These are phyloP conservation scores for Aspergillus coremiiformis DNA, from an alignment of 495 filamentous ascomycete genomes.

Conservation along the genomic window DNA sequence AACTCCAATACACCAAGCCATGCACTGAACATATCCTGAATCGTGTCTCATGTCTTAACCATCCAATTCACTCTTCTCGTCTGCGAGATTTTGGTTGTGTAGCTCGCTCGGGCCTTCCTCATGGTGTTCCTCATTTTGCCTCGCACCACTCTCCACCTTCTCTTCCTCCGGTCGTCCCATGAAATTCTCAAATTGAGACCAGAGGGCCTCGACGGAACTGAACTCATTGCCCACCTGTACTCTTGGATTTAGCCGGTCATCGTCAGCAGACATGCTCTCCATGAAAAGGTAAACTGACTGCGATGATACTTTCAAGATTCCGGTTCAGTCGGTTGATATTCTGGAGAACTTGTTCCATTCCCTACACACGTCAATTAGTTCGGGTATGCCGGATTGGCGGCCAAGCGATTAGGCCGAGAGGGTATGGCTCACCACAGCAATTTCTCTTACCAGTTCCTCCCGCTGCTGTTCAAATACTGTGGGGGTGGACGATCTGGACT, in stretches of 20 bases:
- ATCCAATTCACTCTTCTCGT: neutral
- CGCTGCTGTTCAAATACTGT: slow-evolving; percentile 73
- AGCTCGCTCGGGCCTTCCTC: slow-evolving; percentile 18
- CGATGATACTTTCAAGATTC: slow-evolving; percentile 83
- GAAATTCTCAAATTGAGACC: slow-evolving; percentile 94
- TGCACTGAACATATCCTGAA: neutral
- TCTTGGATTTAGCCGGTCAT: neutral
- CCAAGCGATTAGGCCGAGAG: neutral
- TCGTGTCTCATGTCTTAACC: neutral
- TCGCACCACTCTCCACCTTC: slow-evolving; percentile 25
- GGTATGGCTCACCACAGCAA: slow-evolving; percentile 56
- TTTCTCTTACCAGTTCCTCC: slow-evolving; percentile 66
- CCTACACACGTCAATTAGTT: slow-evolving; percentile 36
- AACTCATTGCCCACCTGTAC: slow-evolving; percentile 89
- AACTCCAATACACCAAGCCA: neutral
- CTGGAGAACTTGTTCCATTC: slow-evolving; percentile 87
- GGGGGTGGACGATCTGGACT: slow-evolving; percentile 20
- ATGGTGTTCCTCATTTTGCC: slow-evolving; percentile 11
- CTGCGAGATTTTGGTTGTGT: slow-evolving; percentile 2
- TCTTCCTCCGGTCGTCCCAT: slow-evolving; percentile 70
- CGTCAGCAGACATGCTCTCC: neutral
- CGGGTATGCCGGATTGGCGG: no score
- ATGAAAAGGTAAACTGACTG: slow-evolving; percentile 44
- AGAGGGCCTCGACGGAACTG: slow-evolving; percentile 88
- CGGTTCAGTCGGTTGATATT: slow-evolving; percentile 96